phyloP scores from a whole-genome alignment of 2,329 filamentous ascomycete species.

The Neoarthrinium moseri region DNA sequence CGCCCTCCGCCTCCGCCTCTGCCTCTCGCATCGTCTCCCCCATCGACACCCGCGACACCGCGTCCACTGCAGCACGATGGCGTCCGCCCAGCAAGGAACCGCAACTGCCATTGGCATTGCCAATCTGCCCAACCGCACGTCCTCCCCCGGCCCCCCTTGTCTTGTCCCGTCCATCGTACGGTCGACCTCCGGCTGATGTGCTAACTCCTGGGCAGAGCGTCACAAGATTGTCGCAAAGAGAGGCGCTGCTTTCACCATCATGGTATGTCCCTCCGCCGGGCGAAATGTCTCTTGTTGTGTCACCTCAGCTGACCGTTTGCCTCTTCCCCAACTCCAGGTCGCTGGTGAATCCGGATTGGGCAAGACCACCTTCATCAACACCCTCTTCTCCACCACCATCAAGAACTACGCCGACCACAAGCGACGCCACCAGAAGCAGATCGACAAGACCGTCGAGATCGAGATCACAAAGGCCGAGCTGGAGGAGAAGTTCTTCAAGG shows the following conservation, averaged over 20 bases:
- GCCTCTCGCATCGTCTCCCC: neutral
- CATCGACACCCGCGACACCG: neutral
- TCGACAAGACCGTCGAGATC: slow-evolving; percentile 99
- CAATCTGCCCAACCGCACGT: slow-evolving; percentile 65
- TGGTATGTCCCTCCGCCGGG: slow-evolving; percentile 62
- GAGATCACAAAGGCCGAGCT: slow-evolving; percentile 99
- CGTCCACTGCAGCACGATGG: neutral
- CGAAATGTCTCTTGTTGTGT: no score
- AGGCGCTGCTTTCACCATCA: slow-evolving; percentile 98
- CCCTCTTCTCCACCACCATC: slow-evolving; percentile 99
- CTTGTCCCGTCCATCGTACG: no score
- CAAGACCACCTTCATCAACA: slow-evolving; percentile 99
- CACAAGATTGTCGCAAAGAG: slow-evolving; percentile 77
- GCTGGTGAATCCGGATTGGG: slow-evolving; percentile 97
- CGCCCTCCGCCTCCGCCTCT: neutral
- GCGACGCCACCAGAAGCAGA: slow-evolving; percentile 97
- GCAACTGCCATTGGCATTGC: slow-evolving; percentile 71
- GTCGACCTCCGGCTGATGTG: no score
- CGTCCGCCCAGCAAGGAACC: slow-evolving; percentile 40
- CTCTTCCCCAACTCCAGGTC: slow-evolving; percentile 68
- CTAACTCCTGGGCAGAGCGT: slow-evolving; percentile 36
- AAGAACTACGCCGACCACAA: slow-evolving; percentile 99
- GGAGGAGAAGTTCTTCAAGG: slow-evolving; percentile 99
- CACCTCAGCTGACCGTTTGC: no score
- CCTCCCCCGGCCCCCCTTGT: neutral